Evolutionary conservation across 202 grass and related monocot species (phyloP).

Genomic region (Cymbopogon flexuosus): DNA sequence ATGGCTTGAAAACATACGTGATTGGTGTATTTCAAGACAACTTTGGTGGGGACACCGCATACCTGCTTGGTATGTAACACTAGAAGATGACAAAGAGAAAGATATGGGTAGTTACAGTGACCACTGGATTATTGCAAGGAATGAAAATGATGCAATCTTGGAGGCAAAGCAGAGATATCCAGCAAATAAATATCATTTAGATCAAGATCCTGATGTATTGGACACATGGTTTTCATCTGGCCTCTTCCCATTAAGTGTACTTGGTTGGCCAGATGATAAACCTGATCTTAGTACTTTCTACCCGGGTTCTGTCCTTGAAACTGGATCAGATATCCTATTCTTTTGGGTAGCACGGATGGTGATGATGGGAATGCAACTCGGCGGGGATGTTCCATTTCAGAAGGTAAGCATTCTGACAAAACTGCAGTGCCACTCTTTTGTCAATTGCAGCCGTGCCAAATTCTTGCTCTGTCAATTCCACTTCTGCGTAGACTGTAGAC

Average conservation of each 20-base stretch:
- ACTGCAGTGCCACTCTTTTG: not conserved
- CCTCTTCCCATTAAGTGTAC: constrained; percentile 76
- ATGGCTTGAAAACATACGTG: constrained; percentile 89
- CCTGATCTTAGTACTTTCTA: constrained; percentile 74
- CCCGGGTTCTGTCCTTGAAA: constrained; percentile 86
- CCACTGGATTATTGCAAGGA: constrained; percentile 81
- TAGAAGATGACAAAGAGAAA: constrained; percentile 60
- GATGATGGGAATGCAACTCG: constrained; percentile 87
- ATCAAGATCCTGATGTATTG: constrained; percentile 87
- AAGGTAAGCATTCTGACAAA: constrained; percentile 49
- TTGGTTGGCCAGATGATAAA: constrained; percentile 87
- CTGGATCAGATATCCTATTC: constrained; percentile 80
- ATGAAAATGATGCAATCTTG: constrained; percentile 56
- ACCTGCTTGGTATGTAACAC: constrained; percentile 77
- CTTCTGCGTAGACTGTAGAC: not conserved
- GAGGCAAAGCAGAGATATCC: constrained; percentile 62
- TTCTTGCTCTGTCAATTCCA: not conserved
- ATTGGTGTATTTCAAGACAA: constrained; percentile 95
- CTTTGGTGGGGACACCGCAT: constrained; percentile 94
- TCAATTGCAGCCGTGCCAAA: not conserved
- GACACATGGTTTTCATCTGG: constrained; percentile 95
- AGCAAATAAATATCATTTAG: constrained; percentile 55
- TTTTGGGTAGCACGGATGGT: constrained; percentile 98
- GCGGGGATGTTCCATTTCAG: constrained; percentile 71
- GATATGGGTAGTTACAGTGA: constrained; percentile 61